phyloP scores from a whole-genome alignment of 805 yeast genomes.

The Isabelozyma heimii region DNA sequence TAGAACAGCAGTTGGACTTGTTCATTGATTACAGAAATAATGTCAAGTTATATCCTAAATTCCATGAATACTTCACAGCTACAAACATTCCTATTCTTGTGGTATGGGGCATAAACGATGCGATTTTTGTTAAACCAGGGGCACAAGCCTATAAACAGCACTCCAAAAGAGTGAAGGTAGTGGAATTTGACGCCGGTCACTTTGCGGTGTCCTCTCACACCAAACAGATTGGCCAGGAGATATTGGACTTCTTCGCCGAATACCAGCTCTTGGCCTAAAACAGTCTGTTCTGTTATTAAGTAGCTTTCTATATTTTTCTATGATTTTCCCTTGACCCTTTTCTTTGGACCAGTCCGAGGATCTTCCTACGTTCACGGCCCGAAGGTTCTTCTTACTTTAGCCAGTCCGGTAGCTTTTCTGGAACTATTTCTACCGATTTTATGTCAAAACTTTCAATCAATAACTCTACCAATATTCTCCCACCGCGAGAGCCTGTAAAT shows the following conservation, averaged over 20 bases:
- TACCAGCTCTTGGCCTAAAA: not conserved
- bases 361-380: no score
- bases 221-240: conserved; percentile 25
- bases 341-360: no score
- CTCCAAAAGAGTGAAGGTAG: conserved; percentile 20
- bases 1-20: conserved; percentile 27
- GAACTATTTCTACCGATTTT: conserved; percentile 30
- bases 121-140: conserved; percentile 31
- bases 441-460: conserved; percentile 65
- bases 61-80: conserved; percentile 30
- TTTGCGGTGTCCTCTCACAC: conserved; percentile 32
- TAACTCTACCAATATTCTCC: conserved; percentile 86
- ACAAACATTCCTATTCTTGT: conserved; percentile 32
- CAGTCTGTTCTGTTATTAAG: not conserved
- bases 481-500: conserved; percentile 90
- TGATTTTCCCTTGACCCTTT: no score
- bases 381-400: conserved; percentile 12
- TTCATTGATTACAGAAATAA: conserved; percentile 36
- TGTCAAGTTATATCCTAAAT: conserved; percentile 30
- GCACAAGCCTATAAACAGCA: conserved; percentile 38
- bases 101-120: conserved; percentile 42
- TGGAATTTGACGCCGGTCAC: conserved; percentile 34
- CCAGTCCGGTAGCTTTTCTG: conserved; percentile 30
- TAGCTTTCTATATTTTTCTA: not conserved
- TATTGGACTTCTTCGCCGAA: conserved; percentile 14